phyloP scores from a whole-genome alignment of 164 flowering plant genomes.

The Sedum album region DNA sequence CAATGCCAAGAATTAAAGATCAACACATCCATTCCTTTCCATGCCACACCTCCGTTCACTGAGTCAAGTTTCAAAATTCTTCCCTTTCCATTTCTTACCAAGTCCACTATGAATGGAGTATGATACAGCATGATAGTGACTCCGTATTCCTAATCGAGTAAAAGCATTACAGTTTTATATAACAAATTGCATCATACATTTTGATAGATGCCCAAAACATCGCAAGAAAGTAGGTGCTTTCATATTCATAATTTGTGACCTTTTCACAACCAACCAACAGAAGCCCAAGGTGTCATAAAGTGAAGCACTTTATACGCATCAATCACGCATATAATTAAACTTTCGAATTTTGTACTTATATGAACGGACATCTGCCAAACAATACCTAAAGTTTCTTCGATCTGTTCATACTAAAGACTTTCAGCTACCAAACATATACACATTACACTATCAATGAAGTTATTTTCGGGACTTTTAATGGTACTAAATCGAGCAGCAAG shows the following conservation, averaged over 20 bases:
- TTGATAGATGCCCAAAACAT: background rate
- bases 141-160: slow-evolving; percentile 29
- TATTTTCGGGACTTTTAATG: background rate
- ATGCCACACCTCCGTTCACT: slow-evolving; percentile 24
- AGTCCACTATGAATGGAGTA: slow-evolving; percentile 35
- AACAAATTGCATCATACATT: background rate
- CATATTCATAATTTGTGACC: background rate
- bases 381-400: background rate
- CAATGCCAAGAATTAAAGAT: slow-evolving; percentile 55
- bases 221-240: background rate
- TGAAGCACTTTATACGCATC: background rate
- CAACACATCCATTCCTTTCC: slow-evolving; percentile 42
- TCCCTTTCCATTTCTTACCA: slow-evolving; percentile 20
- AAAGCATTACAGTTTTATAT: background rate
- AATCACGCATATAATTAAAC: background rate
- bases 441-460: background rate
- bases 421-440: background rate
- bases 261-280: background rate
- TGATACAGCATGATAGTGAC: slow-evolving; percentile 25
- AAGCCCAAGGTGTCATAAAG: background rate
- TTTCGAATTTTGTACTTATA: background rate
- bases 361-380: background rate
- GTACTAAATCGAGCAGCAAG: too few species aligned
- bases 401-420: background rate
- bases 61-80: slow-evolving; percentile 35